These are phyloP conservation scores for Aspergillus puulaauensis DNA, from an alignment of 2,329 filamentous ascomycete genomes.

Conservation along the genomic window DNA sequence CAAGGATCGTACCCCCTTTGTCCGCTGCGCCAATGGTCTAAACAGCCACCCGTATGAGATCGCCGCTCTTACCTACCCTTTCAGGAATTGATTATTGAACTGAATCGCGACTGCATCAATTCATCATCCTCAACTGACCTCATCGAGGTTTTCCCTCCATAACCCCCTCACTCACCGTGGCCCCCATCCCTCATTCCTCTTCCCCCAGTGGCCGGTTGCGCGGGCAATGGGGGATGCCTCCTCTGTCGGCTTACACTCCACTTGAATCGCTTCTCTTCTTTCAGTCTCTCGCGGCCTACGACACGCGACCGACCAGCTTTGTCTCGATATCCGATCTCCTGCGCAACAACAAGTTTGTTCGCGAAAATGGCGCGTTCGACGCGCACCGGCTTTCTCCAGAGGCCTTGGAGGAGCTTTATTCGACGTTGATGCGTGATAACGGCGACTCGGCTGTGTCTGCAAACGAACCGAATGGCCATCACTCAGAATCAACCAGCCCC, in stretches of 20 bases:
- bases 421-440: conserved; percentile 74
- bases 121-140: conserved; percentile 6
- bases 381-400: conserved; percentile 71
- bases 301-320: conserved; percentile 66
- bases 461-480: conserved; percentile 24
- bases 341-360: conserved; percentile 70
- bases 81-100: conserved; percentile 8
- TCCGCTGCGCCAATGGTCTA: conserved; percentile 24
- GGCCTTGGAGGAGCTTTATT: conserved; percentile 75
- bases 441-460: conserved; percentile 46
- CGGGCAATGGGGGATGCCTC: conserved; percentile 56
- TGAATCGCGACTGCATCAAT: conserved; percentile 2
- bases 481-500: conserved; percentile 25
- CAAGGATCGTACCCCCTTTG: conserved; percentile 12
- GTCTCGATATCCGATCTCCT: conserved; percentile 71
- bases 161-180: conserved; percentile 30
- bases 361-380: conserved; percentile 70
- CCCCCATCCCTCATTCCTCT: conserved; percentile 34
- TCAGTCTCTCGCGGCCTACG: conserved; percentile 71
- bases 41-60: conserved; percentile 18
- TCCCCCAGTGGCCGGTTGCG: conserved; percentile 38
- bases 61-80: conserved; percentile 6
- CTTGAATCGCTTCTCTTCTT: conserved; percentile 86
- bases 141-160: conserved; percentile 9
- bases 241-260: conserved; percentile 69